Evolutionary conservation across 805 yeast genomes (phyloP), one percentile per base, ranked within the genome.

Genomic region (Yarrowia porcina): DNA sequence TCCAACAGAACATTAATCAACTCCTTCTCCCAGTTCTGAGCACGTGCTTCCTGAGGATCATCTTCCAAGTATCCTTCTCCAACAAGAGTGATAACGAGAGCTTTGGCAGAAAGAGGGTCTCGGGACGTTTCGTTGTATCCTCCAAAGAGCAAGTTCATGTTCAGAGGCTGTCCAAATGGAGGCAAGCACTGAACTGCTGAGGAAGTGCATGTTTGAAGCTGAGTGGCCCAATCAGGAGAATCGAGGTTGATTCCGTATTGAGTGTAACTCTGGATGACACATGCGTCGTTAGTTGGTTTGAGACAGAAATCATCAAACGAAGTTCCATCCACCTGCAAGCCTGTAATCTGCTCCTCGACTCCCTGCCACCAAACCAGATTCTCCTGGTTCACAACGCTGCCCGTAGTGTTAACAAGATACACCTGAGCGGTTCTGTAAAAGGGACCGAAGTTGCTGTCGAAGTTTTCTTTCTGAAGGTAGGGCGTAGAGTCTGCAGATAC

Each of bases 151-250:
- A 90, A 67, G 61, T 86, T 83, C 27, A 84, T 82, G 67, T 85
- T 87, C 66, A 93, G 77, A 0, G 98, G 98, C 72, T 91, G 97
- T 70, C 90, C 96, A 74, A 92, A 93, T 0, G 86, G 75, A 0
- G 99, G 98, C 39, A 93, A 76, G 71, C 99, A 93, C 66, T 83
- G 86, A 1, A 93, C 97, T 0, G 98, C 98, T 1, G 90, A 83
- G 18, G 80, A 77, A 0, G 94, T 80, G 71, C 99, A 93, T 3
- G 74, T 70, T 61, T 77, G 69, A 11, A 93, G 70, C 61, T 81
- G 76, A 1, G 70, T 66, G 41, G 77, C 71, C 96, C 96, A 93
- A 21, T 76, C 75, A 1, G 67, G 68, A 38, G 82, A 82, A 8
- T 82, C 79, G 5, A 87, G 72, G 39, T 76, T 73, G 17, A 68